Evolutionary conservation across 2,329 filamentous ascomycete species (phyloP), one percentile per base, ranked within the genome.

Genomic region (Zelopaecilomyces penicillatus): DNA sequence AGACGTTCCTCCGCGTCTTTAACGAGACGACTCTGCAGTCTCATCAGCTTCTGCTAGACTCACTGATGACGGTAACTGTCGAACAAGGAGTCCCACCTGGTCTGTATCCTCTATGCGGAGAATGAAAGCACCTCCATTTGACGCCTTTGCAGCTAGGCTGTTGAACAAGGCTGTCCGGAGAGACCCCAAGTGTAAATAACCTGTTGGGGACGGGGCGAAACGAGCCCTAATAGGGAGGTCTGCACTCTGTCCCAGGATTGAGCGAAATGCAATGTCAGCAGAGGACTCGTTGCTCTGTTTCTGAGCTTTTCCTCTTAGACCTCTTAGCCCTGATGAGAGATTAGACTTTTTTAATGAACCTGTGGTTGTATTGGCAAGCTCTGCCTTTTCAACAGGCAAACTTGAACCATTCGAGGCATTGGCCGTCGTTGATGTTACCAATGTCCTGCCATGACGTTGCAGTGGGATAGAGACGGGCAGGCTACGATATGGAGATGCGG

Each of bases 51-150:
- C 9, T 10, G 8, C 29, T 40, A 11, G 7, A 30, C 29, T 6
- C 10, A 27, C 29, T 3, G 7, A 28, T 12, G 26, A 30, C 31
- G 30, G 29, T 12, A 35, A 36, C 26, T 31, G 34, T 9, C n/a
- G 8, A 34, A 34, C 26, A 32, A 5, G 19, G 6, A 11, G 38
- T 43, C 73, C 53, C 65, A 89, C 86, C 74, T 87, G 86, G 65
- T 97, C 93, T 4, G 93, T 98, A 63, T 98, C 93, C 68, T 98
- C 93, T 51, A 98, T 82, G 7, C 93, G 81, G 41, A 98, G 69
- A 8, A 98, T 67, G 57, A 98, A 98, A 61, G 95, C 85, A 5
- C 93, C 93, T 4, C 85, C 83, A 3, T 59, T 58, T 0, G 93
- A 95, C 3, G 84, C 80, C 57, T 83, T 86, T 0, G 93, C 90